Conservation (phyloP, 306 rosid species). For the Cotoneaster glaucophyllus region DNA sequence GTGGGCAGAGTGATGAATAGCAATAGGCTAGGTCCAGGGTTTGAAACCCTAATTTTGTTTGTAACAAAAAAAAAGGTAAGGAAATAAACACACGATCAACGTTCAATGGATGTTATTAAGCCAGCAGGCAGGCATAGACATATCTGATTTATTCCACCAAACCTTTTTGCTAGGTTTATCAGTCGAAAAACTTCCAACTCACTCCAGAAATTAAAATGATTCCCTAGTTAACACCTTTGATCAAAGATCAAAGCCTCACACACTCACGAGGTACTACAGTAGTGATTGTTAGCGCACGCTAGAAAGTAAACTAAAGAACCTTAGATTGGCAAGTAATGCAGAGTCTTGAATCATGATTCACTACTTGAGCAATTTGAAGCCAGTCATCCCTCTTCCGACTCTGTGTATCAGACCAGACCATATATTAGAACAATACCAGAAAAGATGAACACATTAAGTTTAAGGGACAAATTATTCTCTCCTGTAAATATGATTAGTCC, state of each 20-base stretch:
- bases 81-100: not conserved
- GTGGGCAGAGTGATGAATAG: too few relatives aligned
- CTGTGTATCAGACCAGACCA: not conserved
- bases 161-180: not conserved
- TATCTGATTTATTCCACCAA: not conserved
- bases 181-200: too few relatives aligned
- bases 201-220: too few relatives aligned
- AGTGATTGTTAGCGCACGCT: not conserved
- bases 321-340: not conserved
- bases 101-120: not conserved
- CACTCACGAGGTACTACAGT: not conserved
- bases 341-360: not conserved
- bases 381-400: conserved; percentile 14
- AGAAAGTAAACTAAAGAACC: not conserved
- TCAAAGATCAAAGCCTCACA: too few relatives aligned
- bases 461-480: not conserved
- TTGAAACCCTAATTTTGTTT: too few relatives aligned
- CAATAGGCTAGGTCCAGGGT: too few relatives aligned
- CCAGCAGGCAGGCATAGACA: not conserved
- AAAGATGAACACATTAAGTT: not conserved
- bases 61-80: too few relatives aligned
- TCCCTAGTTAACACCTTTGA: too few relatives aligned
- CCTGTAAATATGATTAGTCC: not conserved
- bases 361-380: not conserved
- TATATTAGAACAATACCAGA: not conserved